Evolutionary conservation across 2,329 filamentous ascomycete genomes (phyloP), one percentile per base, ranked within the genome.

Genomic region (Aspergillus sp.): DNA sequence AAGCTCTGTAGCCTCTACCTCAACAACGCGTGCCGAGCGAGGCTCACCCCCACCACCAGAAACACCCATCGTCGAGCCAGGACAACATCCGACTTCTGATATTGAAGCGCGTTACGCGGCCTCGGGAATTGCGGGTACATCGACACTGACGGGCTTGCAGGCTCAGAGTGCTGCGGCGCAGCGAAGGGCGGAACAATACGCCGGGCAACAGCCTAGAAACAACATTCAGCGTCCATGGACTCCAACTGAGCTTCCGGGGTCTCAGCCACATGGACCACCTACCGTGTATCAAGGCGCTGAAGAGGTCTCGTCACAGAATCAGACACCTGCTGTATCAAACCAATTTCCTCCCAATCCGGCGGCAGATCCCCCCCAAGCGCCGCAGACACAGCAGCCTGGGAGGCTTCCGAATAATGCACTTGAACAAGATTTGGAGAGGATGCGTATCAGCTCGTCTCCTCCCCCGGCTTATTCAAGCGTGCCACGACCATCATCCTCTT

Each of bases 391-490:
- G 22, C 68, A 69, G 43, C 65, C 62, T 26, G 50, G 51, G 8
- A 67, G 69, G 47, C 72, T 85, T 32, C 85, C 87, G 64, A 81
- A 85, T 58, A 91, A 85, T 76, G 84, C 90, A n/a, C 75, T 96
- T 36, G 90, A 96, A 68, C 88, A 92, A 66, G 93, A 96, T 65
- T 89, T 96, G 71, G 87, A 91, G 64, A 86, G 91, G 17, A 83
- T 96, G 83, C 86, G 91, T 64, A 82, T 91, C 64, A 83, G 87
- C 30, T 89, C 91, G 20, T 92, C 91, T 53, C 93, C 93, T 13
- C 95, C 95, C 18, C 95, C 95, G n/a, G 93, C 95, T 5, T 99
- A 99, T 74, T 95, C 91, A 9, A 95, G 88, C 66, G 85, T 96
- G 30, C 73, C 80, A 30, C 78, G 79, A 13, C 71, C 76, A 2